Evolutionary conservation across 768 basidiomycete species (phyloP).

Genomic region (Kwoniella botswanensis): DNA sequence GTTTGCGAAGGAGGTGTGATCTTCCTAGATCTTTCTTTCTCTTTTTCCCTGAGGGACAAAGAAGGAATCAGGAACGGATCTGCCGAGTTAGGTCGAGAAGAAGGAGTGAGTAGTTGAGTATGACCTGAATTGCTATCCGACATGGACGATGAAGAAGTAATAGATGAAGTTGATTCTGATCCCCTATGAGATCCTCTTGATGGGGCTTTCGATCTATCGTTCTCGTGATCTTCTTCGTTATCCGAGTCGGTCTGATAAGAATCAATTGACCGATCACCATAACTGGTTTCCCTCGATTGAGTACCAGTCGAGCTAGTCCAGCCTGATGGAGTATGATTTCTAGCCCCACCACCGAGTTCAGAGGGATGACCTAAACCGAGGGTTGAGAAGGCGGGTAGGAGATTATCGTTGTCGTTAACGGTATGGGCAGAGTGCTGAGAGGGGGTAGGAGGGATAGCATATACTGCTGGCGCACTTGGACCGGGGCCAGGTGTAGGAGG

Average conservation of each 20-base stretch:
- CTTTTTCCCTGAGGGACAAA: constrained; percentile 10
- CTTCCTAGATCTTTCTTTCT: constrained; percentile 12
- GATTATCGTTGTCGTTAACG: neutral
- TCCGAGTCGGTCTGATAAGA: constrained; percentile 4
- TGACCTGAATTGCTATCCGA: constrained; percentile 41
- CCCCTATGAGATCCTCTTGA: constrained; percentile 27
- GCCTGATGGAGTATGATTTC: constrained; percentile 7
- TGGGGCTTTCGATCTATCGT: constrained; percentile 10
- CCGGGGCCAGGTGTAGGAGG: constrained; percentile 49
- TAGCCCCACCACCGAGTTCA: neutral
- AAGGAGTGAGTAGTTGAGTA: constrained; percentile 48
- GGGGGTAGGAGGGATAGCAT: constrained; percentile 53
- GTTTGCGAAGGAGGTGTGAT: constrained; percentile 13
- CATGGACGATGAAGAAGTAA: constrained; percentile 29
- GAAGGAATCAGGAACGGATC: constrained; percentile 38
- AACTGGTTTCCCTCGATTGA: constrained; percentile 11
- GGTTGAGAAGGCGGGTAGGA: constrained; percentile 16
- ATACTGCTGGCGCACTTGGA: constrained; percentile 29
- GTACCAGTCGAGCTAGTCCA: constrained; percentile 23
- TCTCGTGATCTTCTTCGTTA: constrained; percentile 1
- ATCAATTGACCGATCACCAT: neutral
- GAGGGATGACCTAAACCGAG: constrained; percentile 18
- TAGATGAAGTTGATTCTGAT: constrained; percentile 33
- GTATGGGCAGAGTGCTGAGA: constrained; percentile 7
- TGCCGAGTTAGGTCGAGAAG: constrained; percentile 42